Conservation (phyloP, 805 yeast genomes). For the Barnettozyma wickerhamii region DNA sequence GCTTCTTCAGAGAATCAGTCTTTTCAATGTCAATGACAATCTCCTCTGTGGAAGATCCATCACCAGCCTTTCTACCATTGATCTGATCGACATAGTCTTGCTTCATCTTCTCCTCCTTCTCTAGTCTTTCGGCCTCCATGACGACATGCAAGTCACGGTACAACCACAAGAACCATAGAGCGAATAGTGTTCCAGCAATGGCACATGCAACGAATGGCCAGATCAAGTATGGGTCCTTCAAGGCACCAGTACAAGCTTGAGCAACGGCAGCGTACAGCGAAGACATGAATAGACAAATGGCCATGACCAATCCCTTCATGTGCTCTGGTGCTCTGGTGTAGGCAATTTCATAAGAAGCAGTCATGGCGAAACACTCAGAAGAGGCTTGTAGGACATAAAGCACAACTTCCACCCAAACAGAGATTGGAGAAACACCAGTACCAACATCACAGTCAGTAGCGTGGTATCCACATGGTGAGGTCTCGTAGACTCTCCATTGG, state of each 20-base stretch:
- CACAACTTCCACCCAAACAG: slow-evolving; percentile 59
- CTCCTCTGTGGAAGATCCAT: neutral
- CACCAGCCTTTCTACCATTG: neutral
- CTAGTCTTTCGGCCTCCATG: slow-evolving; percentile 12
- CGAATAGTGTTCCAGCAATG: slow-evolving; percentile 51
- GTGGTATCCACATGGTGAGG: slow-evolving; percentile 67
- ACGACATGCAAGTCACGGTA: slow-evolving; percentile 13
- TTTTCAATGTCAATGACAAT: neutral
- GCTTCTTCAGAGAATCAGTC: neutral
- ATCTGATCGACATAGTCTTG: neutral
- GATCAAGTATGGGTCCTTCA: slow-evolving; percentile 61
- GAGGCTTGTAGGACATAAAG: slow-evolving; percentile 68
- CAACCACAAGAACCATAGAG: slow-evolving; percentile 43
- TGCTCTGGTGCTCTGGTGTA: slow-evolving; percentile 73
- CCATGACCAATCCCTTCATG: slow-evolving; percentile 38
- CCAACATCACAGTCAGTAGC: slow-evolving; percentile 46
- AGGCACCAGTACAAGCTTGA: slow-evolving; percentile 63
- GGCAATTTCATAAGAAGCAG: slow-evolving; percentile 81
- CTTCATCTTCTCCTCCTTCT: slow-evolving; percentile 4
- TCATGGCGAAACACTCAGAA: slow-evolving; percentile 72
- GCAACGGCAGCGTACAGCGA: slow-evolving; percentile 76
- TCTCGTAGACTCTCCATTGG: slow-evolving; percentile 60
- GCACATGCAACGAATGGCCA: slow-evolving; percentile 67
- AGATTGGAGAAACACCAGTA: slow-evolving; percentile 34
- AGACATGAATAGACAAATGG: slow-evolving; percentile 57